Conservation (phyloP, 257 asterid species). For the Primulina huaijiensis region DNA sequence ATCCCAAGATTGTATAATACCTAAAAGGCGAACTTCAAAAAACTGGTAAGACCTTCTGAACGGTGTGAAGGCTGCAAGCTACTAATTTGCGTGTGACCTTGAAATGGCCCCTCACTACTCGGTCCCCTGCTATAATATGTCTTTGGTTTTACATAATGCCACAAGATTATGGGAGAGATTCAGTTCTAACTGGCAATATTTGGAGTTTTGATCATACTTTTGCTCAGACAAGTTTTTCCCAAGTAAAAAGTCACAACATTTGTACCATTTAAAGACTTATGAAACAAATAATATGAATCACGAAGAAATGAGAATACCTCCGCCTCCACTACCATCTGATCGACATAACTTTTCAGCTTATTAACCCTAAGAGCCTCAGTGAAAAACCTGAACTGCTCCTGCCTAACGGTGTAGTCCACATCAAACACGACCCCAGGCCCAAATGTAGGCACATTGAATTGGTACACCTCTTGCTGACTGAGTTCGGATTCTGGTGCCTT, state of each 20-base stretch:
- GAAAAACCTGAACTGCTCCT: conserved; percentile 94
- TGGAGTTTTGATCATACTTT: neutral
- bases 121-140: too few relatives aligned
- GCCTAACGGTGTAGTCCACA: conserved; percentile 79
- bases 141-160: neutral
- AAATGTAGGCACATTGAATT: conserved; percentile 89
- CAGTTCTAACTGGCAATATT: neutral
- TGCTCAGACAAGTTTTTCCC: conserved; percentile 6
- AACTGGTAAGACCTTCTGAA: too few relatives aligned
- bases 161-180: neutral
- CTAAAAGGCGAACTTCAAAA: too few relatives aligned
- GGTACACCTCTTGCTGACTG: conserved; percentile 92
- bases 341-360: conserved; percentile 82
- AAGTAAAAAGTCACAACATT: conserved; percentile 12
- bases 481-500: conserved; percentile 94
- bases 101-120: too few relatives aligned
- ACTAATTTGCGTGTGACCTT: too few relatives aligned
- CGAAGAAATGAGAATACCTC: conserved; percentile 43
- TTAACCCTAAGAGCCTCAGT: conserved; percentile 85
- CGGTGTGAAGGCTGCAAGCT: too few relatives aligned
- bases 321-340: conserved; percentile 82
- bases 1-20: too few relatives aligned
- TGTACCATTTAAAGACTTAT: neutral
- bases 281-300: neutral
- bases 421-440: conserved; percentile 98